Evolutionary conservation across 1,139 yeast species (phyloP), one percentile per base, ranked within the genome.

Genomic region (Suhomyces ambrosiae): DNA sequence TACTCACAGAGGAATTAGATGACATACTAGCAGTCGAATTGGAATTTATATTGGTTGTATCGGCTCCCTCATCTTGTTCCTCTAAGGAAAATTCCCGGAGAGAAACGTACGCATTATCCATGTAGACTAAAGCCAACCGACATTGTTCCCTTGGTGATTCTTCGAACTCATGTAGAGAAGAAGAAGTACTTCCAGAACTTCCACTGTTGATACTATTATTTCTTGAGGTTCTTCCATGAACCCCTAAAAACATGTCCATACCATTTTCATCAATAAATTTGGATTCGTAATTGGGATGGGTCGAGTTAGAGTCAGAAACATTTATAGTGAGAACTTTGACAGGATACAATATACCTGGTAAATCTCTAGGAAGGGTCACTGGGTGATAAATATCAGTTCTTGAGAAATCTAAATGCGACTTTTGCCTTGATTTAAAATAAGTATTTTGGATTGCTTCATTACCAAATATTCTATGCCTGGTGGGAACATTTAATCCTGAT

Each of bases 281-380:
- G 3, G 30, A 13, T 10, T 14, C 16, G 14, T 24, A 25, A n/a
- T 24, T 12, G 9, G 5, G 8, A 4, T n/a, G 14, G 11, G 24
- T 12, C n/a, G 9, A 12, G 12, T 12, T 24, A 4, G 17, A 19
- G 12, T 18, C 41, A 23, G 27, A 31, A 28, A 21, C 30, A 31
- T n/a, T 42, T 36, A 35, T 38, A 15, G 51, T 58, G 12, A 61
- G 37, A n/a, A 52, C 54, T 18, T 53, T 49, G 12, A 44, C 27
- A 1, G 70, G 70, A 31, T 63, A 63, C 16, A 64, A 41, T 6
- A 65, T 45, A 4, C 69, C 70, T 0, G 57, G 54, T 2, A 65
- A 23, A 22, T 53, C 51, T 8, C 23, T 30, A 0, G 70, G 68
- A 16, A 65, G 50, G 0, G 71, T 62, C 5, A 49, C 38, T 3